Evolutionary conservation across 2,329 filamentous ascomycete species (phyloP).

Genomic region (Zymoseptoria pseudotritici): DNA sequence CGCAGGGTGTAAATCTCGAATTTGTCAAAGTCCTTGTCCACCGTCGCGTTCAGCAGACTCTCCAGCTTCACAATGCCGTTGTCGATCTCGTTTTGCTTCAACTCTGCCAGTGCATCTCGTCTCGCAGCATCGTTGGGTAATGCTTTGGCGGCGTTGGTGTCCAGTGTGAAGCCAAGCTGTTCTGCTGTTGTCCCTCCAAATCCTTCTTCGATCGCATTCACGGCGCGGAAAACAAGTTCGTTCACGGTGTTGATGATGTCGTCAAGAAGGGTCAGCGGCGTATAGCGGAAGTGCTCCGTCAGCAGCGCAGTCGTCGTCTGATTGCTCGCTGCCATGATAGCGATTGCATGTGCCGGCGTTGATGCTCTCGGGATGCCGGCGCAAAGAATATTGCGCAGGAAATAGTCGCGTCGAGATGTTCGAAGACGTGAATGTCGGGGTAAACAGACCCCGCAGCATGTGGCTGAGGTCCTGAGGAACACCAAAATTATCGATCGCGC

Average conservation of each 20-base stretch:
- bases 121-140: constrained; percentile 13
- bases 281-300: constrained; percentile 93
- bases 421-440: not conserved
- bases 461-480: not conserved
- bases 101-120: constrained; percentile 31
- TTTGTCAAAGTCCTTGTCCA: constrained; percentile 46
- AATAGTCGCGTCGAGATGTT: not conserved
- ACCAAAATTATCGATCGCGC: not conserved
- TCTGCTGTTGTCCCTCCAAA: constrained; percentile 67
- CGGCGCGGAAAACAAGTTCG: constrained; percentile 80
- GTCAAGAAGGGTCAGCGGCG: constrained; percentile 86
- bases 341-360: not conserved
- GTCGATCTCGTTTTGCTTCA: constrained; percentile 58
- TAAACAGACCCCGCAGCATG: not conserved
- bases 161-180: constrained; percentile 63
- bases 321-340: constrained; percentile 36
- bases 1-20: constrained; percentile 73
- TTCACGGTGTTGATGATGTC: constrained; percentile 97
- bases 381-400: not conserved
- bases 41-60: constrained; percentile 42
- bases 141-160: constrained; percentile 6
- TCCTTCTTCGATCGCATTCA: constrained; percentile 78
- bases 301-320: constrained; percentile 56
- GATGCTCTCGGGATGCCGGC: not conserved
- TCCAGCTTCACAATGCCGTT: constrained; percentile 56